These are phyloP conservation scores for Leersia perrieri DNA, from an alignment of 176 grass and related monocot genomes.

Conservation along the genomic window DNA sequence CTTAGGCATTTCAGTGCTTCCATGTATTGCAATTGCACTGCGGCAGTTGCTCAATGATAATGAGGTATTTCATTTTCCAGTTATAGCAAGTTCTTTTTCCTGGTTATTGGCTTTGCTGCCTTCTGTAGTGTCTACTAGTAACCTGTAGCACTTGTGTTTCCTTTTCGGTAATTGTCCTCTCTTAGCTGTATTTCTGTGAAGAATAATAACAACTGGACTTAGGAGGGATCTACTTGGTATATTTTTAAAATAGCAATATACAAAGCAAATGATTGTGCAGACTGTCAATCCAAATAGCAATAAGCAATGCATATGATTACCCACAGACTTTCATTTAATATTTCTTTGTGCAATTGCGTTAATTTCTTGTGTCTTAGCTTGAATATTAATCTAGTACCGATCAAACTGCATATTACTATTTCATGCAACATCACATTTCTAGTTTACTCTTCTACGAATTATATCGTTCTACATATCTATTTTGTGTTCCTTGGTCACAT, in stretches of 20 bases:
- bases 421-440: neutral
- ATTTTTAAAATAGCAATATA: slow-evolving; percentile 8
- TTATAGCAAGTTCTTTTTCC: slow-evolving; percentile 13
- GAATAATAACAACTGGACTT: neutral
- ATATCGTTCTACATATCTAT: neutral
- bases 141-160: slow-evolving; percentile 7
- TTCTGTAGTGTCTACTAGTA: slow-evolving; percentile 1
- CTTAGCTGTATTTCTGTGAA: neutral
- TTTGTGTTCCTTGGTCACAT: neutral
- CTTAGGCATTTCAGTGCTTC: slow-evolving; percentile 78
- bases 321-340: neutral
- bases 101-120: slow-evolving; percentile 11
- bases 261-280: neutral
- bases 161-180: neutral
- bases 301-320: neutral
- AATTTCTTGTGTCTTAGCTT: neutral
- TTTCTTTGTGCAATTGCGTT: neutral
- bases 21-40: slow-evolving; percentile 62
- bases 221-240: neutral
- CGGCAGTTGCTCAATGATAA: slow-evolving; percentile 80
- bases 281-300: slow-evolving; percentile 20
- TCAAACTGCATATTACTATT: slow-evolving; percentile 12
- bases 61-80: slow-evolving; percentile 58
- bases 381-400: neutral
- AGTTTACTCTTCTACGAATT: neutral